Percentiles rank a stretch among this genome's conserved stretches.
These are phyloP conservation scores for Penicillium griseofulvum DNA, from an alignment of 2,329 filamentous ascomycete genomes.

Conservation along the genomic window DNA sequence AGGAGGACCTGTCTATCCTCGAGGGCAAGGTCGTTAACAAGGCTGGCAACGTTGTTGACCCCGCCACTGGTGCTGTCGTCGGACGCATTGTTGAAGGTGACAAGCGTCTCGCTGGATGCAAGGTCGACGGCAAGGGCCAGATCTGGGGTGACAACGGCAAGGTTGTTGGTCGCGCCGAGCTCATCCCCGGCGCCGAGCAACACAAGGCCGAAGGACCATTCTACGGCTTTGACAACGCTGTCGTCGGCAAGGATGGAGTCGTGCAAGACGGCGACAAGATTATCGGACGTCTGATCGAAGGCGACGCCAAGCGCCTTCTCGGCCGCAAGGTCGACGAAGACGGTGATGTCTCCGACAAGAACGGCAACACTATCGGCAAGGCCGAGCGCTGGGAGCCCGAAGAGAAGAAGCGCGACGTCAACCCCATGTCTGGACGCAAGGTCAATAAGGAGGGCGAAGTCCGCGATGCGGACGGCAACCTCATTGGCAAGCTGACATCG, in stretches of 20 bases:
- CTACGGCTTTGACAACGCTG: conserved; percentile 57
- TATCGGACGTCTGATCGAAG: conserved; percentile 60
- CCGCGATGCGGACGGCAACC: conserved; percentile 45
- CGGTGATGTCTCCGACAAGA: conserved; percentile 65
- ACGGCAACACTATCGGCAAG: conserved; percentile 65
- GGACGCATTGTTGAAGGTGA: conserved; percentile 60
- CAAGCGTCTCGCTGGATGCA: conserved; percentile 57
- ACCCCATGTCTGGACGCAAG: conserved; percentile 57
- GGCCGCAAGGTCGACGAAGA: conserved; percentile 67
- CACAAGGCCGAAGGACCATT: conserved; percentile 56
- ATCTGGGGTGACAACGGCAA: conserved; percentile 64
- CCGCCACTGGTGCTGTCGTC: conserved; percentile 54
- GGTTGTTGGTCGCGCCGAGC: conserved; percentile 58
- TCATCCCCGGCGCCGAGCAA: conserved; percentile 53
- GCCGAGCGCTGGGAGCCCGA: conserved; percentile 68
- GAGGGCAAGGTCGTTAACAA: conserved; percentile 64
- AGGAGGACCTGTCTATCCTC: conserved; percentile 58
- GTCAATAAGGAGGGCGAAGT: conserved; percentile 54
- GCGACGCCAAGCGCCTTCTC: conserved; percentile 61
- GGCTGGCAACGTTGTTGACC: conserved; percentile 60
- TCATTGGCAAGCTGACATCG: conserved; percentile 47
- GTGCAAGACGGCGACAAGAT: conserved; percentile 47
- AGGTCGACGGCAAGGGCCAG: conserved; percentile 61
- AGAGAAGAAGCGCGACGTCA: conserved; percentile 54
- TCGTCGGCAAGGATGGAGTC: conserved; percentile 58